A percentile compares a stretch with the other conserved stretches of the same genome.
Conservation (phyloP, 805 yeast genomes). For the Hanseniaspora meyeri region DNA sequence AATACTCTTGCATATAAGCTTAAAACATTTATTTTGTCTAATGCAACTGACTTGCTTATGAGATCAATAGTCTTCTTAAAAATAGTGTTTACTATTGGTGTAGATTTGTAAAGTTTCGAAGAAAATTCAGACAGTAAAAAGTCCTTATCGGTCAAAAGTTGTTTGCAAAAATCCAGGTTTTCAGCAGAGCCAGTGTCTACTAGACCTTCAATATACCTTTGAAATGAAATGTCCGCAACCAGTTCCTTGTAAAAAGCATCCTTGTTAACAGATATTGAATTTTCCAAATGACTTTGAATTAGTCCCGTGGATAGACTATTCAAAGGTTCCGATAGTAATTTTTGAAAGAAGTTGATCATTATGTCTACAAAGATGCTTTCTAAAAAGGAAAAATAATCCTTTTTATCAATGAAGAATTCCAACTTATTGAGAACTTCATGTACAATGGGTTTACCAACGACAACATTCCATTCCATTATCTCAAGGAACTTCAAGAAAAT, state of each 20-base stretch:
- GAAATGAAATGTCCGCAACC: background rate
- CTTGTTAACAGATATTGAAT: too few species aligned
- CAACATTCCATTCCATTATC: conserved; percentile 2
- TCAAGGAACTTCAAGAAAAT: background rate
- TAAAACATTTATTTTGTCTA: background rate
- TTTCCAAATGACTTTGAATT: background rate
- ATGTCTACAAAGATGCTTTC: conserved; percentile 1
- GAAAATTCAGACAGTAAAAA: background rate
- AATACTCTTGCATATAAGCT: background rate
- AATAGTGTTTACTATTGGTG: background rate
- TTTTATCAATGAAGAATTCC: background rate
- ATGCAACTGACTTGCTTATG: too few species aligned
- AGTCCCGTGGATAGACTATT: background rate
- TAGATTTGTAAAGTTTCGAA: background rate
- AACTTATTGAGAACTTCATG: background rate
- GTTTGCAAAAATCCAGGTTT: background rate
- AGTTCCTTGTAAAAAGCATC: background rate
- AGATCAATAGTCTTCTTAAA: background rate
- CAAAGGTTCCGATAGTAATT: background rate
- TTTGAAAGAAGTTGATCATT: background rate
- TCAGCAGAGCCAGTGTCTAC: background rate
- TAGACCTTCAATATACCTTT: background rate
- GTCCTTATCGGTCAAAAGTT: background rate
- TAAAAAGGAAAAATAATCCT: background rate
- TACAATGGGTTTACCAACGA: background rate